Base-by-base conservation (phyloP, 805 yeast genomes). In the Peterozyma toletana region DNA sequence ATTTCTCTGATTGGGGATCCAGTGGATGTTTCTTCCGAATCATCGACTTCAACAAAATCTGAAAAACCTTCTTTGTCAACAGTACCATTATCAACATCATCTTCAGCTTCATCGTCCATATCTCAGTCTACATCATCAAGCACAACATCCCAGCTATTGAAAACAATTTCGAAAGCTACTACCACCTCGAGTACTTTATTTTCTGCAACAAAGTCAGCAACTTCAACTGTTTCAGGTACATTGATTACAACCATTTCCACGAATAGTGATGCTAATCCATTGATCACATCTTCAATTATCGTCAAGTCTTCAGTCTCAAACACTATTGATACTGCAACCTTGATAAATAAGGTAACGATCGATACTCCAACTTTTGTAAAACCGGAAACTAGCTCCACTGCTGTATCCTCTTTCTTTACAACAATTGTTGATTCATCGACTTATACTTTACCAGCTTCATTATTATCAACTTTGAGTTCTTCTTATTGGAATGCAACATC, bases 191-290 rank as follows among this genome's bases (percentile, higher is more conserved):
- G 48, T 5, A 16, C 47, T 3, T 42, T 37, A 15, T 41, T 50
- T 3, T 45, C 49, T n/a, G 49, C 44, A 4, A 35, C 33, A 14
- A 46, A 46, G 5, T 34, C 47, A 5, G 43, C 49, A 33, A 46
- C 66, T 2, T 48, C 51, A 6, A 53, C 55, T 2, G 62, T 62
- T 10, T 40, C 53, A 10, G 52, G 60, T 6, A 47, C 53, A 1
- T 55, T 47, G 41, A 46, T 42, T 4, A 53, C 57, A 14, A 31
- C 53, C 18, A 38, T 40, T n/a, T 30, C 41, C 7, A 38, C 18
- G 17, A 13, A 54, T 60, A 60, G 65, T 3, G 35, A 45, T 30
- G 41, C 43, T 30, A 49, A 65, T 42, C 71, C 71, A 16, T 54
- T 67, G 49, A 45, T 55, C 35, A 55, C 67, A 6, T 50, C 56